Evolutionary conservation across 1,284 basidiomycete species (phyloP).

Genomic region (Trametes polyzona): DNA sequence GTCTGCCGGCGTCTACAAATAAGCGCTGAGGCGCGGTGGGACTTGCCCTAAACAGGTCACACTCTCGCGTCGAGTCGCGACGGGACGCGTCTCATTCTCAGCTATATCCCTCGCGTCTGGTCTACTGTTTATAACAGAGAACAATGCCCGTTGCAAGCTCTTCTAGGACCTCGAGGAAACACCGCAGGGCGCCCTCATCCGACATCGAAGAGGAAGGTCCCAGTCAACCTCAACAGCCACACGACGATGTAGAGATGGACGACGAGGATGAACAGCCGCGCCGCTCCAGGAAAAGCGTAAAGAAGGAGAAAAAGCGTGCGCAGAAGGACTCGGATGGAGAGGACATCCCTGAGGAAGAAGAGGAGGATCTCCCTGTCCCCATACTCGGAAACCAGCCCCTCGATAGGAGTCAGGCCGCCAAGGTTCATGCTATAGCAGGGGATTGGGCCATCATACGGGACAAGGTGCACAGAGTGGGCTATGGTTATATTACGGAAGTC

Average conservation of each 20-base stretch:
- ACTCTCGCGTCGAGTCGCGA: slow-evolving; percentile 13
- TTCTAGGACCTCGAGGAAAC: slow-evolving; percentile 42
- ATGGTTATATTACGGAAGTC: slow-evolving; percentile 54
- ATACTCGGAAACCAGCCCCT: slow-evolving; percentile 65
- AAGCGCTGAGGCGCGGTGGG: slow-evolving; percentile 33
- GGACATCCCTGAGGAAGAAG: slow-evolving; percentile 16
- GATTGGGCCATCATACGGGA: slow-evolving; percentile 63
- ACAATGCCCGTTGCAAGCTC: slow-evolving; percentile 49
- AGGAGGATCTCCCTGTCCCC: slow-evolving; percentile 35
- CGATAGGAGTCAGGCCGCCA: slow-evolving; percentile 49
- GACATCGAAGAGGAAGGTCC: slow-evolving; percentile 64
- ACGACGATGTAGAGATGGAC: slow-evolving; percentile 53
- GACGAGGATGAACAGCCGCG: slow-evolving; percentile 43
- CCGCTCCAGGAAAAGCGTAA: slow-evolving; percentile 40
- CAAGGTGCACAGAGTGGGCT: slow-evolving; percentile 48
- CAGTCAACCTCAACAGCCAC: slow-evolving; percentile 38
- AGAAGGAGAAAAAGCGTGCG: slow-evolving; percentile 47
- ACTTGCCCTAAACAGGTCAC: slow-evolving; percentile 43
- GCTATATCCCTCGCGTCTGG: slow-evolving; percentile 9
- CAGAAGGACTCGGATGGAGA: slow-evolving; percentile 39
- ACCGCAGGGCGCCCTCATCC: slow-evolving; percentile 45
- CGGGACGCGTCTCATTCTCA: slow-evolving; percentile 24
- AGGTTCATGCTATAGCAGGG: slow-evolving; percentile 54
- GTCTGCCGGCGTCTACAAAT: slow-evolving; percentile 3
- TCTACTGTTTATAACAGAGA: background rate